Base-by-base conservation (phyloP, 371 early-diverging fungal genomes). In the Catenaria anguillulae region DNA sequence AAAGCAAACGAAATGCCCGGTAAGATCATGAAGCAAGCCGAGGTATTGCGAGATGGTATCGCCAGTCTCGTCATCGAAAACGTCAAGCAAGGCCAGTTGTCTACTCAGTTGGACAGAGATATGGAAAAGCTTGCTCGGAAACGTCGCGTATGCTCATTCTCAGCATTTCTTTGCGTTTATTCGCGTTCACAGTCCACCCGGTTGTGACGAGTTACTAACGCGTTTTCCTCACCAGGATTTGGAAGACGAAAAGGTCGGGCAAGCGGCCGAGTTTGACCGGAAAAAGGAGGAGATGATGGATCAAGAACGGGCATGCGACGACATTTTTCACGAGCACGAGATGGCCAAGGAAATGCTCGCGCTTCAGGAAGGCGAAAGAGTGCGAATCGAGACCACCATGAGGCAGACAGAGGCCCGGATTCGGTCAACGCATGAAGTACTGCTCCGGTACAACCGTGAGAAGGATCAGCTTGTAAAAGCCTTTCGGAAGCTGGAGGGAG, bases 291-390 rank as follows among this genome's bases (percentile, higher is more conserved):
- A 63, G 12, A 21, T 68, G 64, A 37, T 63, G 33, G 65, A 68
- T 19, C 46, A 64, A 6, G 67, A 66, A 24, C n/a, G 33, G 6
- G 55, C 64, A 21, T 58, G 64, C 58, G 56, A 64, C 36, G 80
- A 80, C 45, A 75, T 79, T 33, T 76, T 74, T 63, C 77, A 74
- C 61, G 71, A 77, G 64, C 74, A 77, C 61, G 77, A 80, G 64
- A 61, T 75, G 31, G 75, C 77, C 33, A 79, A 76, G 52, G 76
- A 77, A 33, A 73, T 75, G 65, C 68, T 79, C 6, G 67, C 72
- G 17, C 60, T 68, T 21, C 78, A 79, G 56, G 68, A 70, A 55
- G 74, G 70, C 0, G 78, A 79, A 63, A 56, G 70, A 43, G 73
- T 76, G 26, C 50, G 75, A 31, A 63, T 77, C 35, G 77, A 75